Conservation (phyloP, 495 filamentous ascomycete species). For the Aspergillus hancockii region DNA sequence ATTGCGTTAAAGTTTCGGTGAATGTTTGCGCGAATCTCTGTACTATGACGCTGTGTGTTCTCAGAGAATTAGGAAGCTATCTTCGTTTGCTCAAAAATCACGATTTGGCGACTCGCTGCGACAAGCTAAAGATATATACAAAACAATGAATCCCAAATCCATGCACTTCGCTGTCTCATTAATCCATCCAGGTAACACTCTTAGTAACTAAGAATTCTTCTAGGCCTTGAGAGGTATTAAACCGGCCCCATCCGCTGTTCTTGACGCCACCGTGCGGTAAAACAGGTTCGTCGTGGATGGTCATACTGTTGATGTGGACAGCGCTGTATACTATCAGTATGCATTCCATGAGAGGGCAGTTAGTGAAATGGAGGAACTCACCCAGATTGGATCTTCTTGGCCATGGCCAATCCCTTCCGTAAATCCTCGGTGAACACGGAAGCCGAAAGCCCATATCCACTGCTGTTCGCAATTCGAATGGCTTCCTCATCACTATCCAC, state of each 20-base stretch:
- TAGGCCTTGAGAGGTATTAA: slow-evolving; percentile 55
- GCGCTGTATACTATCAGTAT: slow-evolving; percentile 37
- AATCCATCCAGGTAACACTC: slow-evolving; percentile 72
- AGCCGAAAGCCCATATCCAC: slow-evolving; percentile 49
- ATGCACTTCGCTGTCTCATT: not conserved
- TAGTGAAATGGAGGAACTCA: slow-evolving; percentile 22
- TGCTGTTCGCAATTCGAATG: slow-evolving; percentile 46
- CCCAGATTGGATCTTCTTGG: slow-evolving; percentile 48
- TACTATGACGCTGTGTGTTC: not conserved
- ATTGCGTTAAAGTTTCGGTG: not conserved
- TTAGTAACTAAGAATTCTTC: slow-evolving; percentile 82
- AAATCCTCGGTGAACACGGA: slow-evolving; percentile 51
- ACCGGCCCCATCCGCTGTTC: slow-evolving; percentile 76
- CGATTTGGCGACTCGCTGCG: not conserved
- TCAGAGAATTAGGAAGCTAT: not conserved
- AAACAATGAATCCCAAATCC: not conserved
- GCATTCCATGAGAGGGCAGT: not conserved
- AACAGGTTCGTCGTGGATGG: slow-evolving; percentile 76
- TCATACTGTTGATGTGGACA: slow-evolving; percentile 89
- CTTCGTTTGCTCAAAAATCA: not conserved
- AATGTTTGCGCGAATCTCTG: not conserved
- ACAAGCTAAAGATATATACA: slow-evolving; percentile 2
- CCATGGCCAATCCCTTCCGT: slow-evolving; percentile 42
- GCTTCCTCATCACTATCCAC: slow-evolving; percentile 49
- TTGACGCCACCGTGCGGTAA: slow-evolving; percentile 86